Evolutionary conservation across 805 yeast genomes (phyloP).

Genomic region (Nakazawaea wickerhamii): DNA sequence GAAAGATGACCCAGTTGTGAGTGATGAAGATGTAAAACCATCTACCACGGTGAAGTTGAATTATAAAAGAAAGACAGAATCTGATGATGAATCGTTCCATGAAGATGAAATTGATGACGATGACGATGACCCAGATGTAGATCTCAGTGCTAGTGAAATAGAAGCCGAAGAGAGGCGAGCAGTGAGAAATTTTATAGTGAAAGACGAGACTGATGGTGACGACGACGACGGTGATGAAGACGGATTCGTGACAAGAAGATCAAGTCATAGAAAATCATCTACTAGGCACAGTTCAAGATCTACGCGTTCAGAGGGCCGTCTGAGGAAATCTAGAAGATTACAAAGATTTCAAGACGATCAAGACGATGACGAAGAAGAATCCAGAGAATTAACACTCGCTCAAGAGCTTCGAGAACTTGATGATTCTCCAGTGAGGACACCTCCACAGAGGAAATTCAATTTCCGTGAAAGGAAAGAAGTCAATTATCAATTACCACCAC

Average conservation of each 20-base stretch:
- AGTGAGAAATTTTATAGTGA: conserved; percentile 18
- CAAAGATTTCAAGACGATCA: conserved; percentile 16
- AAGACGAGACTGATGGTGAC: conserved; percentile 19
- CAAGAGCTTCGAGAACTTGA: conserved; percentile 64
- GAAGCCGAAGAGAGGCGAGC: conserved; percentile 20
- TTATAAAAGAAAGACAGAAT: conserved; percentile 16
- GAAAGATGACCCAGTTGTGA: conserved; percentile 25
- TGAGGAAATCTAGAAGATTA: conserved; percentile 8
- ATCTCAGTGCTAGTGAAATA: conserved; percentile 16
- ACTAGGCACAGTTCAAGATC: conserved; percentile 1
- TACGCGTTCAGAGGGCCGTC: conserved; percentile 4
- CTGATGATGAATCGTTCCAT: conserved; percentile 22
- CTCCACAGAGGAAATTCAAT: conserved; percentile 38
- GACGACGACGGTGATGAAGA: conserved; percentile 19
- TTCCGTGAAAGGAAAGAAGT: conserved; percentile 66
- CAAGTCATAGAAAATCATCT: conserved; percentile 9
- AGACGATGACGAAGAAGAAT: conserved; percentile 18
- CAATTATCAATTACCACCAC: conserved; percentile 82
- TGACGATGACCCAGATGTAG: conserved; percentile 20
- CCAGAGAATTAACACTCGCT: conserved; percentile 35
- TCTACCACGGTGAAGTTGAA: conserved; percentile 18
- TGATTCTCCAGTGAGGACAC: conserved; percentile 51
- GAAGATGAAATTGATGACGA: conserved; percentile 21
- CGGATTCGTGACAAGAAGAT: conserved; percentile 1
- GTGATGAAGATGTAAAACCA: conserved; percentile 17